phyloP scores from a whole-genome alignment of 805 yeast species.

The Wickerhamiella azyma region DNA sequence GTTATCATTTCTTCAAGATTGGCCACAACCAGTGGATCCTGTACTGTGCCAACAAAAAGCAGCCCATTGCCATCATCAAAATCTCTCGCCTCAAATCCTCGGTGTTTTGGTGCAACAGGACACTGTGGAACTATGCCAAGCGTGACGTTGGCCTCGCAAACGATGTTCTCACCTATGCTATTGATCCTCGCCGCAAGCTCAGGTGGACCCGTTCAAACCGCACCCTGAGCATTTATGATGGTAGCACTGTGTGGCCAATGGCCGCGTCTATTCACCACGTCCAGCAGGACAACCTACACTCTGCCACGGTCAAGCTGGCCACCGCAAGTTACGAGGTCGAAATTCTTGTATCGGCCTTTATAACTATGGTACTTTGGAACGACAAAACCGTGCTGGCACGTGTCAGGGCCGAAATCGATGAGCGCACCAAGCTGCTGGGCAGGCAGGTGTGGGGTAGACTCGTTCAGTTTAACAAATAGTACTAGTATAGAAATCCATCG shows the following conservation, averaged over 20 bases:
- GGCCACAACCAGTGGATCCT: conserved; percentile 3
- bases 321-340: not conserved
- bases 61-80: not conserved
- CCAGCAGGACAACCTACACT: too few species aligned
- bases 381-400: not conserved
- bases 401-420: not conserved
- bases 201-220: not conserved
- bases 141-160: not conserved
- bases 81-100: not conserved
- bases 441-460: not conserved
- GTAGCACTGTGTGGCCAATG: not conserved
- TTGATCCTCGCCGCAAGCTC: conserved; percentile 1
- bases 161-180: not conserved
- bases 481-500: too few species aligned
- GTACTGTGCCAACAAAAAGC: not conserved
- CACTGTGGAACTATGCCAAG: not conserved
- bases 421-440: not conserved
- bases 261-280: not conserved
- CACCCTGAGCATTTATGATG: not conserved
- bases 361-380: conserved; percentile 1
- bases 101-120: conserved; percentile 1
- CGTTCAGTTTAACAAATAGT: not conserved
- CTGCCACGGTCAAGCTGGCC: not conserved
- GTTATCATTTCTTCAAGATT: not conserved
- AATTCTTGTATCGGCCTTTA: not conserved